Base-by-base conservation (phyloP, 148 eudicot species). In the Fagopyrum tataricum region DNA sequence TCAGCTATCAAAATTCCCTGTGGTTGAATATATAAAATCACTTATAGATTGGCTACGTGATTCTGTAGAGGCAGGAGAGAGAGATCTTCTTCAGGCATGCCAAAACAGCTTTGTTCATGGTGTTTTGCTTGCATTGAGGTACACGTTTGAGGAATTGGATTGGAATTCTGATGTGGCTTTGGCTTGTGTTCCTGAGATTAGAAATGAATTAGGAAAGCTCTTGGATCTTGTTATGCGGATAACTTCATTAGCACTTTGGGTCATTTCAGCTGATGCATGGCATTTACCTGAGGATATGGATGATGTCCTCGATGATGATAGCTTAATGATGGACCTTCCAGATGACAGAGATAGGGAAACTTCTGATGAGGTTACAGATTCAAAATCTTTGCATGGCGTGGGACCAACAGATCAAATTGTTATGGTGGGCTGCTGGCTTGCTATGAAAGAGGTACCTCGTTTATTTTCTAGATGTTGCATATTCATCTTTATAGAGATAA, bases 381-480 rank as follows among this genome's bases (percentile, higher is more conserved):
- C 74, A 62, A 80, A 82, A 73, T 53, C 46, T 56, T 73, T 62
- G 73, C 82, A 55, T 67, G 89, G 84, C 70, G 85, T 71, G 40
- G 73, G 84, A 71, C 87, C 87, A 73, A 74, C 90, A 68, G 96
- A 85, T 69, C 99, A 95, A 88, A 87, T 88, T 85, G 89, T 95
- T 24, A 95, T 95, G 99, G 99, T 95, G 81, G 96, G 99, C 71
- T 91, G 97, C 78, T 95, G 99, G 99, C 92, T 91, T 64, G 97
- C 99, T 46, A 91, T 95, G 99, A 95, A 95, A 89, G 99, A 95
- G 97, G 99, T 95, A 87, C 43, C 13, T 47, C 59, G 58, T 20
- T 46, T n/a, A 11, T 49, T 71, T 55, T 46, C 52, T 74, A 52
- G 11, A n/a, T 44, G n/a, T 64, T 46, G 71, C 71, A 62, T 59